Base-by-base conservation (phyloP, 805 yeast genomes). In the Grigorovia transvaalensis region DNA sequence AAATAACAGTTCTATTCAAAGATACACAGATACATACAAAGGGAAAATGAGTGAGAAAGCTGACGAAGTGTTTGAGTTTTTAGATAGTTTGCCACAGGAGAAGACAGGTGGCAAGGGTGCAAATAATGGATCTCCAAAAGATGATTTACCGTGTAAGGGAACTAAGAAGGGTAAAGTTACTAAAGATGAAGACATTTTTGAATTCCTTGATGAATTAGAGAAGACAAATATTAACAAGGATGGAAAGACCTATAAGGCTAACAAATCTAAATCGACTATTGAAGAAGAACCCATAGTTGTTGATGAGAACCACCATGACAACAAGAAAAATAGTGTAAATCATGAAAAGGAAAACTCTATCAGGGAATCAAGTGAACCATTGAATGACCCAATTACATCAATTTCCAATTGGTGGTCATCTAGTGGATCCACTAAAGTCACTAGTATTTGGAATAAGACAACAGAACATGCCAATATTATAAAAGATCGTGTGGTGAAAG, bases 41-140 rank as follows among this genome's bases (percentile, higher is more conserved):
- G 4, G 15, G 17, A 38, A 8, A 2, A 38, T 38, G 42, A 38
- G 42, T 4, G 72, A 74, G 18, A 84, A 82, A 53, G 81, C 82
- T 23, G 86, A 84, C 56, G 91, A 85, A 59, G 91, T 86, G 5
- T 74, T 86, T 51, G 91, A 85, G 56, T 87, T 87, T 62, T 74
- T 86, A 58, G 88, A 85, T 61, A 84, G 90, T 0, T 75, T 88
- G 47, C 93, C 95, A 2, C 88, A 83, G 48, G 53, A 74, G 30
- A 53, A 55, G 45, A 60, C 58, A 43, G 69, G 64, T 23, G 40
- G 45, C n/a, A 46, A 19, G 48, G 48, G 73, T 75, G 69, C 73
- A 18, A 48, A 27, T 48, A 52, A 74, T 75, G 69, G 74, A 19
- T 54, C 59, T 35, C 42, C 42, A 18, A 55, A 33, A 17, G 15